Conservation (phyloP, 1,139 yeast genomes). For the Candida tetrigidarum region DNA sequence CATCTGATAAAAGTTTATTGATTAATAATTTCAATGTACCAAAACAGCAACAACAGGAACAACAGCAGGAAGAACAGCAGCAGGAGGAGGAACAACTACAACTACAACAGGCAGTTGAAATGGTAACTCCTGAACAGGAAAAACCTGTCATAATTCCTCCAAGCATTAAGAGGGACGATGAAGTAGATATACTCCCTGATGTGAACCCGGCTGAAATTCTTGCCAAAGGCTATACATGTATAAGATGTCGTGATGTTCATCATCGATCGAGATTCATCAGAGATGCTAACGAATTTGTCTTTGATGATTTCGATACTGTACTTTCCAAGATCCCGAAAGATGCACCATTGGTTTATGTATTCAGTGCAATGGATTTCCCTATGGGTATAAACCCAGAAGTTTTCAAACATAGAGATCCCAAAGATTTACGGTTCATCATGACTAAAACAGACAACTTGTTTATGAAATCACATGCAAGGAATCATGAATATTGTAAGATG, state of each 20-base stretch:
- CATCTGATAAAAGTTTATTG: constrained; percentile 31
- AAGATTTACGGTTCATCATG: constrained; percentile 52
- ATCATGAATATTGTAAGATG: constrained; percentile 40
- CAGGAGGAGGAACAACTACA: constrained; percentile 2
- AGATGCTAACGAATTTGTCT: constrained; percentile 37
- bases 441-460: constrained; percentile 63
- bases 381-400: constrained; percentile 51
- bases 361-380: constrained; percentile 75
- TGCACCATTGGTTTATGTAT: constrained; percentile 60
- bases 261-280: constrained; percentile 39
- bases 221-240: constrained; percentile 23
- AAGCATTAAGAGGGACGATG: too few relatives aligned
- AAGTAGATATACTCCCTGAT: background rate
- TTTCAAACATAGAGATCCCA: constrained; percentile 35
- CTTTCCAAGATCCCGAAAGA: constrained; percentile 48
- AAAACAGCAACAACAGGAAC: background rate
- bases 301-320: constrained; percentile 37
- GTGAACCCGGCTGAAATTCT: background rate
- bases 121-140: constrained; percentile 8
- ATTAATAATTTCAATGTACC: constrained; percentile 19
- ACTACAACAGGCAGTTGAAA: background rate
- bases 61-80: background rate
- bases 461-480: constrained; percentile 28
- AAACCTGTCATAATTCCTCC: constrained; percentile 14
- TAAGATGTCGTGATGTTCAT: constrained; percentile 58